A percentile compares a stretch with the other conserved stretches of the same genome.
phyloP scores from a whole-genome alignment of 2,329 filamentous ascomycete genomes.

The Fusarium penzigii region DNA sequence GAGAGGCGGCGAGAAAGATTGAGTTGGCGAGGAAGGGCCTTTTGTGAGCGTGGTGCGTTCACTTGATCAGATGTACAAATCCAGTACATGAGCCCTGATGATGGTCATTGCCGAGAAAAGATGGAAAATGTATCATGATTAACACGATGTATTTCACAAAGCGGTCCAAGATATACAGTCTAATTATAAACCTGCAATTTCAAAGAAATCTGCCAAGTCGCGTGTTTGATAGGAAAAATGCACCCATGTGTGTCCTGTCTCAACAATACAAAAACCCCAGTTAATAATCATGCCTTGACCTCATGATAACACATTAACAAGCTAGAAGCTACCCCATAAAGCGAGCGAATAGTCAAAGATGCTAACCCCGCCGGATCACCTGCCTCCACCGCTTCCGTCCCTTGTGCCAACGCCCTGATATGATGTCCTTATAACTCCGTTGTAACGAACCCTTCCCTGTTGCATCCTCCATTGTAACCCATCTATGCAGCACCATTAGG shows the following conservation, averaged over 20 bases:
- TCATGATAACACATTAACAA: conserved; percentile 6
- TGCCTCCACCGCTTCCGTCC: conserved; percentile 10
- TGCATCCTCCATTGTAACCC: conserved; percentile 9
- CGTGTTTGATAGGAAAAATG: conserved; percentile 20
- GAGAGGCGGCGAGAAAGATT: conserved; percentile 73
- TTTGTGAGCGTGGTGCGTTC: conserved; percentile 46
- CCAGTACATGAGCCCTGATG: too few species aligned
- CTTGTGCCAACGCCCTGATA: conserved; percentile 29
- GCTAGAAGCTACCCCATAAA: conserved; percentile 17
- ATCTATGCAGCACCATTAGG: conserved; percentile 41
- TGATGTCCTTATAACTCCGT: conserved; percentile 32
- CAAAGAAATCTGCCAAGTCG: conserved; percentile 1
- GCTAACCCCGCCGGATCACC: conserved; percentile 7
- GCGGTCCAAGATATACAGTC: background rate
- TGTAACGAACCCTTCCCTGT: conserved; percentile 13
- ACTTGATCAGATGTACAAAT: background rate
- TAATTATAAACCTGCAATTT: background rate
- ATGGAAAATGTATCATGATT: background rate
- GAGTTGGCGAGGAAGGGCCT: conserved; percentile 79
- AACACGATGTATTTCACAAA: background rate
- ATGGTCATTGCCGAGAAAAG: background rate
- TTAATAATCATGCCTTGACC: conserved; percentile 10
- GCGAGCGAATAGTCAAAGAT: conserved; percentile 8
- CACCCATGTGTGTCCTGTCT: conserved; percentile 15
- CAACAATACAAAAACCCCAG: conserved; percentile 14